Evolutionary conservation across 148 eudicot species (phyloP), one percentile per base, ranked within the genome.

Genomic region (Chenopodium album): DNA sequence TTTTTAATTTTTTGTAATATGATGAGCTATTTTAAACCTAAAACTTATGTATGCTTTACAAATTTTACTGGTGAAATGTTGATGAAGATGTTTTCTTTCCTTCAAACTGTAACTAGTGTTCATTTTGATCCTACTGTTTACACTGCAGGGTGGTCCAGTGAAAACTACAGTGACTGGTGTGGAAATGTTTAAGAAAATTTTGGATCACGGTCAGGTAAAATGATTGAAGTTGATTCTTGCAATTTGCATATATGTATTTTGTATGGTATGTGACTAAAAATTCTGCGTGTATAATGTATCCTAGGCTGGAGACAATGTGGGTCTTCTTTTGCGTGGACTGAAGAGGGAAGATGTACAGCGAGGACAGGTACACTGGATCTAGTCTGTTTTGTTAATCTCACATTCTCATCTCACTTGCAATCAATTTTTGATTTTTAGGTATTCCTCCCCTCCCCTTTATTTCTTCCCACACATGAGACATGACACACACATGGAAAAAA

Each of bases 291-390:
- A 19, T 77, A 11, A 19, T 76, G 9, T 79, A 85, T 71, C 7
- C 59, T 62, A 96, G 99, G 99, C 99, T 88, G 98, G 98, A 41
- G 98, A 96, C 84, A 96, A 94, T 83, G 99, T 96, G 56, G 99
- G 99, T 82, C 97, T 96, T 77, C 97, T 96, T 85, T 74, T 96
- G 44, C 99, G 97, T 87, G 99, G 98, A 50, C 83, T 94, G 76
- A 96, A 94, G 81, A 87, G 95, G 73, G 97, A 94, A 75, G 98
- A 96, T 84, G 82, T 94, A 10, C 88, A 90, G 71, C 82, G 99
- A 85, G 99, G 98, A 79, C 92, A 89, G 97, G 99, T 96, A 84
- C 14, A 62, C 46, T 22, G 29, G 29, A 4, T 48, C 28, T 66
- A 8, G 32, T 47, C 62, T 67, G 28, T 17, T 67, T 6, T 78